Percentiles rank a stretch among this genome's conserved stretches.
These are phyloP conservation scores for Pinus taeda DNA, from an alignment of 75 land plant genomes.

Conservation along the genomic window DNA sequence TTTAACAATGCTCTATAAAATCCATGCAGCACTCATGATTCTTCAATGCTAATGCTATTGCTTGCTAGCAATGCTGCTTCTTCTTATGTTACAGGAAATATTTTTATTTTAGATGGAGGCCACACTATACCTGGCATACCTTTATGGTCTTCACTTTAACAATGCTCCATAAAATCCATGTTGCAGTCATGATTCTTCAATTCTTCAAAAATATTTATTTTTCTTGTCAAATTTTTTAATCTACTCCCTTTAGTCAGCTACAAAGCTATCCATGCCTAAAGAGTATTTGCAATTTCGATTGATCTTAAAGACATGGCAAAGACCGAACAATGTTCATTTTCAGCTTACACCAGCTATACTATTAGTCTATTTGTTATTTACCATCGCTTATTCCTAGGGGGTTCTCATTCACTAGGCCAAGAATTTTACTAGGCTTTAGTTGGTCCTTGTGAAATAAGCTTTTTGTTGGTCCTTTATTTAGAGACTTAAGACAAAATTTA, in stretches of 20 bases:
- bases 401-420: too few relatives aligned
- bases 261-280: background rate
- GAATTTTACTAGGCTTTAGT: too few relatives aligned
- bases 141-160: constrained; percentile 48
- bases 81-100: constrained; percentile 42
- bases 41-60: constrained; percentile 16
- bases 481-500: too few relatives aligned
- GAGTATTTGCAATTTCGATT: too few relatives aligned
- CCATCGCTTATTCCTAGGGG: too few relatives aligned
- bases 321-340: too few relatives aligned
- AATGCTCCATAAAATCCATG: background rate
- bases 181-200: background rate
- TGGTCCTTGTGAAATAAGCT: too few relatives aligned
- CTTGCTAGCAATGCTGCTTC: constrained; percentile 38
- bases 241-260: background rate
- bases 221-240: background rate
- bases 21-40: background rate
- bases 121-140: constrained; percentile 45
- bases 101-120: constrained; percentile 62
- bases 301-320: too few relatives aligned
- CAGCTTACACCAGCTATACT: too few relatives aligned
- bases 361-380: too few relatives aligned
- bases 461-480: too few relatives aligned
- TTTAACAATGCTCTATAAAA: constrained; percentile 12
- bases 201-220: background rate